A percentile compares a stretch with the other conserved stretches of the same genome.
Conservation (phyloP, 202 grass and related monocot species). For the Miscanthus sacchariflorus region DNA sequence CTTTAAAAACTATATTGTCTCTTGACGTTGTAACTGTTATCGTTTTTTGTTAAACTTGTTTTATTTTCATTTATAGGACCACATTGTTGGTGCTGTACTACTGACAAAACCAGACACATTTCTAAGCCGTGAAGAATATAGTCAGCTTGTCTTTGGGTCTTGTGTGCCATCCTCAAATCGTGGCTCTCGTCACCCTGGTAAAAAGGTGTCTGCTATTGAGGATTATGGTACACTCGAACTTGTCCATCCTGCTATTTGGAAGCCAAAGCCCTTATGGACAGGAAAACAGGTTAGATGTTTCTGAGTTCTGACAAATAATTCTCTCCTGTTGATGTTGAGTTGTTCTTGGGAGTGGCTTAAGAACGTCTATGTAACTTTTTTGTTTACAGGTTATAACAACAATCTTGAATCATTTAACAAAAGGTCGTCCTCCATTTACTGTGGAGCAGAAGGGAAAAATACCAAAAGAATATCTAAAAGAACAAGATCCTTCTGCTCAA, state of each 20-base stretch:
- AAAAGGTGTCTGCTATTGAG: conserved; percentile 64
- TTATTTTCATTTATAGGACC: conserved; percentile 61
- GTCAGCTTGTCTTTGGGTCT: conserved; percentile 84
- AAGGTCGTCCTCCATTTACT: conserved; percentile 76
- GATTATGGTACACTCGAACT: conserved; percentile 57
- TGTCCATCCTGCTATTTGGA: conserved; percentile 73
- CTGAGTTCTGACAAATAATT: conserved; percentile 8
- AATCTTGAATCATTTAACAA: conserved; percentile 90
- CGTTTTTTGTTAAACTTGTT: conserved; percentile 17
- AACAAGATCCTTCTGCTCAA: too few relatives aligned
- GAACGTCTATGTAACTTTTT: conserved; percentile 1
- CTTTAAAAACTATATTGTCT: neutral
- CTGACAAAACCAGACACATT: conserved; percentile 82
- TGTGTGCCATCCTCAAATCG: conserved; percentile 54
- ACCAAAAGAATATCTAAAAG: conserved; percentile 59
- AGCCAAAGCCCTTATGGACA: conserved; percentile 81
- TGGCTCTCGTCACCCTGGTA: conserved; percentile 44
- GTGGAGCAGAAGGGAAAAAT: conserved; percentile 75
- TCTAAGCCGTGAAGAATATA: conserved; percentile 87
- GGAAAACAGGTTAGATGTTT: conserved; percentile 83
- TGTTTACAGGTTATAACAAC: conserved; percentile 85
- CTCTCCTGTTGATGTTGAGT: neutral
- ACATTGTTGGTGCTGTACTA: conserved; percentile 95
- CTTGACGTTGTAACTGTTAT: neutral
- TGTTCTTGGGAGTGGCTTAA: conserved; percentile 10